Conservation (phyloP, 1,284 basidiomycete species). For the Ceratorhiza oryzae-sativae region DNA sequence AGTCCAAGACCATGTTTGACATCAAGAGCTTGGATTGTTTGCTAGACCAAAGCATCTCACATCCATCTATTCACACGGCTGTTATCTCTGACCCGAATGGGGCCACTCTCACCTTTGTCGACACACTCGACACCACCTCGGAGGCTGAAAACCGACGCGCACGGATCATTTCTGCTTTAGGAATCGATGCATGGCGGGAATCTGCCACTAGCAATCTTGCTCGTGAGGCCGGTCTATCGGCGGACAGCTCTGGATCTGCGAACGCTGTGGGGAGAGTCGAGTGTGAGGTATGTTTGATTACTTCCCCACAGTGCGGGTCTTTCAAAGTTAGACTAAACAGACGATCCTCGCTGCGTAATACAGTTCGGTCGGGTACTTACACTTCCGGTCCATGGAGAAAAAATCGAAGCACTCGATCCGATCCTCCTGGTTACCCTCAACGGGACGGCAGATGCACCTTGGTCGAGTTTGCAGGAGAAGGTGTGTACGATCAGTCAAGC, state of each 20-base stretch:
- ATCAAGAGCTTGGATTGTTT: constrained; percentile 32
- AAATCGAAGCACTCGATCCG: constrained; percentile 24
- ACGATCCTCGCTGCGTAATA: background rate
- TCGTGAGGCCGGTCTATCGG: constrained; percentile 3
- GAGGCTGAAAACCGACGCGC: constrained; percentile 34
- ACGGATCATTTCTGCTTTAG: constrained; percentile 24
- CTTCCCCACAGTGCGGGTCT: constrained; percentile 8
- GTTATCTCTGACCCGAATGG: constrained; percentile 33
- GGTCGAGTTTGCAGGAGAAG: constrained; percentile 36
- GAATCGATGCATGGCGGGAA: constrained; percentile 36
- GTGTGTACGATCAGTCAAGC: background rate
- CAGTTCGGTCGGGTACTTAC: constrained; percentile 34
- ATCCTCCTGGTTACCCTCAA: constrained; percentile 35
- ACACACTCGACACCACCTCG: constrained; percentile 33
- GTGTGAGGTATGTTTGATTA: constrained; percentile 21
- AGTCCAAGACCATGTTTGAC: constrained; percentile 26
- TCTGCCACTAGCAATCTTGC: constrained; percentile 15
- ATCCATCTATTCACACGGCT: constrained; percentile 27
- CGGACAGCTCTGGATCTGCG: background rate
- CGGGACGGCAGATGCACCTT: constrained; percentile 27
- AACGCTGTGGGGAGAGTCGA: constrained; percentile 28
- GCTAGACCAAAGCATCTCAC: constrained; percentile 26
- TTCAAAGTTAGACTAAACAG: background rate
- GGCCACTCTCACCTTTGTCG: constrained; percentile 34
- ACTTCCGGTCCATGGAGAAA: constrained; percentile 29